phyloP scores from a whole-genome alignment of 441 rosid genomes.

The Daphne laureola region DNA sequence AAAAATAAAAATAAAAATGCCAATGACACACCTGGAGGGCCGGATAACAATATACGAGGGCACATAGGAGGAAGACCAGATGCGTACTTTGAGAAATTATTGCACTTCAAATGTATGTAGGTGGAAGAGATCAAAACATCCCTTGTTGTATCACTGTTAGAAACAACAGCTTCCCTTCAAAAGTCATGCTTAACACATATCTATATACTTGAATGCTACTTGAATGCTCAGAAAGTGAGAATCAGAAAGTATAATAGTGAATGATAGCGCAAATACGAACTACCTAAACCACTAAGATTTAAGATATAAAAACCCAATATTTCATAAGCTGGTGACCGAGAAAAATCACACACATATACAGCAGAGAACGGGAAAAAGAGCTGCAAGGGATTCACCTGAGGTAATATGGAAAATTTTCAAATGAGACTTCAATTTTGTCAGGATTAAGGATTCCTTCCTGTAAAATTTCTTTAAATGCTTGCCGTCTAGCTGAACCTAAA shows the following conservation, averaged over 20 bases:
- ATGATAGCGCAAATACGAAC: not conserved
- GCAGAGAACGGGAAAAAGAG: not conserved
- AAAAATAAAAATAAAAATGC: conserved; percentile 3
- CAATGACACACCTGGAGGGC: conserved; percentile 75
- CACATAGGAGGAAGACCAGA: conserved; percentile 67
- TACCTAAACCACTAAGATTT: not conserved
- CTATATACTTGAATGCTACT: not conserved
- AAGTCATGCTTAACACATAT: not conserved
- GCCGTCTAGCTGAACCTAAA: conserved; percentile 55
- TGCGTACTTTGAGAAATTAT: conserved; percentile 63
- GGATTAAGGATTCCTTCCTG: conserved; percentile 62
- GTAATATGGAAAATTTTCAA: conserved; percentile 82
- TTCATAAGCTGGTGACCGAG: no score
- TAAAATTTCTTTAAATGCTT: conserved; percentile 64
- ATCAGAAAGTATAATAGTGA: not conserved
- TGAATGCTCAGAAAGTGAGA: not conserved
- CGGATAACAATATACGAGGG: conserved; percentile 88
- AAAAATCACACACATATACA: not conserved
- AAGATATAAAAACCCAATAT: no score
- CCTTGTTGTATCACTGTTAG: conserved; percentile 77
- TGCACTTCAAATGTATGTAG: conserved; percentile 74
- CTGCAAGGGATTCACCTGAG: conserved; percentile 46
- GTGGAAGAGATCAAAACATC: conserved; percentile 77
- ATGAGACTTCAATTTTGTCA: conserved; percentile 64
- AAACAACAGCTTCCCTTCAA: conserved; percentile 16